Conservation (phyloP, 495 filamentous ascomycete genomes). For the Lepidopterella palustris region DNA sequence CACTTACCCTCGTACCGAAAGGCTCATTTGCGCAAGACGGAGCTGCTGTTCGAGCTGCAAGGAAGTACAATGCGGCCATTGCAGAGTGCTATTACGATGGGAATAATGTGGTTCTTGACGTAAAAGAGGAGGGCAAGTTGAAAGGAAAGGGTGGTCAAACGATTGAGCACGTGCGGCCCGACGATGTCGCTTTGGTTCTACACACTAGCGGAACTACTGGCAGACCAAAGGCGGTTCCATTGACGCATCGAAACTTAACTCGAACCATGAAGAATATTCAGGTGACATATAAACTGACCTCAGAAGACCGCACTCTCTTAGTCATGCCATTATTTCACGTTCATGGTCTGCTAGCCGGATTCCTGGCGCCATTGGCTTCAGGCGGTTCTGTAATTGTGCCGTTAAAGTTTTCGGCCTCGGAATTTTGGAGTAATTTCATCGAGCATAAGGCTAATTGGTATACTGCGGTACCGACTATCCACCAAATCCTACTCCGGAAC, state of each 20-base stretch:
- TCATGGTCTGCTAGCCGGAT: slow-evolving; percentile 72
- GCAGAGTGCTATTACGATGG: slow-evolving; percentile 75
- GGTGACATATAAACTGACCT: slow-evolving; percentile 61
- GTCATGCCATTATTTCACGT: slow-evolving; percentile 92
- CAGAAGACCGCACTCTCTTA: slow-evolving; percentile 68
- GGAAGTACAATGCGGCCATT: slow-evolving; percentile 68
- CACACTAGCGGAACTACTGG: slow-evolving; percentile 79
- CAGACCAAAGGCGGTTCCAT: slow-evolving; percentile 66
- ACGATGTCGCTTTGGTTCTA: slow-evolving; percentile 53
- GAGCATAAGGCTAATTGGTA: slow-evolving; percentile 76
- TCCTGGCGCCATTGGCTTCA: slow-evolving; percentile 65
- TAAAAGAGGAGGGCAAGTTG: slow-evolving; percentile 66
- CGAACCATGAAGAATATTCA: slow-evolving; percentile 72
- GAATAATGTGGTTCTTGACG: slow-evolving; percentile 60
- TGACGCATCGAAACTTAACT: slow-evolving; percentile 72
- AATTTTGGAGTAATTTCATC: slow-evolving; percentile 74
- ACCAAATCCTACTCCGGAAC: slow-evolving; percentile 74
- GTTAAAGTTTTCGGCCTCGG: slow-evolving; percentile 66
- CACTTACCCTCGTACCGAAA: slow-evolving; percentile 62
- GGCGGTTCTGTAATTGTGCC: slow-evolving; percentile 72
- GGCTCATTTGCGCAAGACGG: slow-evolving; percentile 56
- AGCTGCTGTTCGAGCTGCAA: slow-evolving; percentile 64
- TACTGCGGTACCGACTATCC: slow-evolving; percentile 81
- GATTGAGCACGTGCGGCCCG: slow-evolving; percentile 50
- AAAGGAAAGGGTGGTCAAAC: slow-evolving; percentile 43